A percentile compares a stretch with the other conserved stretches of the same genome.
Evolutionary conservation across 1,284 basidiomycete species (phyloP).

Genomic region (Rhizoctonia solani): DNA sequence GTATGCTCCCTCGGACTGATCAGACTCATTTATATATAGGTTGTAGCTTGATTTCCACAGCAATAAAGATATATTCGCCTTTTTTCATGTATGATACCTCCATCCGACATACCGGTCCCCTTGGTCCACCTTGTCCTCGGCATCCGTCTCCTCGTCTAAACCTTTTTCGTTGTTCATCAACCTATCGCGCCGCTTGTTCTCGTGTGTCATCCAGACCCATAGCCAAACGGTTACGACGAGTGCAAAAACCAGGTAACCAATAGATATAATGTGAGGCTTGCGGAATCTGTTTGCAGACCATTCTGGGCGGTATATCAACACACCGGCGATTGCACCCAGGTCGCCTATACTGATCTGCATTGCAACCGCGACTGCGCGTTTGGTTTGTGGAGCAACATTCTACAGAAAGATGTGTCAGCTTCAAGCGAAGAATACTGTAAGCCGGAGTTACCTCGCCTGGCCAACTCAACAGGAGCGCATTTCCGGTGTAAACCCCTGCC

Average conservation of each 20-base stretch:
- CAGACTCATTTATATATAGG: no score
- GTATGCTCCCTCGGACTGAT: no score
- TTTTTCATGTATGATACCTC: conserved; percentile 49
- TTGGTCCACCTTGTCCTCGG: conserved; percentile 43
- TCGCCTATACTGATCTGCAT: conserved; percentile 72
- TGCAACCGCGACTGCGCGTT: conserved; percentile 65
- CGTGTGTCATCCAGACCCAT: conserved; percentile 56
- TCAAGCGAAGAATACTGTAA: not conserved
- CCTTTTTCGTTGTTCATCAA: conserved; percentile 4
- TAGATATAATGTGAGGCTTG: conserved; percentile 62
- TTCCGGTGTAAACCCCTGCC: conserved; percentile 64
- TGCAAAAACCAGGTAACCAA: conserved; percentile 61
- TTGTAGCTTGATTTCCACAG: no score
- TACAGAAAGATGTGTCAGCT: conserved; percentile 43
- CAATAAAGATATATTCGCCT: no score
- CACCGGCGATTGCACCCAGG: conserved; percentile 61
- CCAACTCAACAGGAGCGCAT: conserved; percentile 59
- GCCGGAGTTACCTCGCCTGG: conserved; percentile 41
- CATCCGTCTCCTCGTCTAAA: conserved; percentile 6
- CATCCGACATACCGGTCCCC: conserved; percentile 49
- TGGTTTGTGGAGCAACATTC: conserved; percentile 72
- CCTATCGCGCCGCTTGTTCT: conserved; percentile 55
- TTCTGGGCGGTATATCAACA: conserved; percentile 57
- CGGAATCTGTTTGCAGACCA: conserved; percentile 56
- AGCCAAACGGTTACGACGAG: conserved; percentile 54